Evolutionary conservation across 768 basidiomycete species (phyloP).

Genomic region (Phanerochaete sordida): DNA sequence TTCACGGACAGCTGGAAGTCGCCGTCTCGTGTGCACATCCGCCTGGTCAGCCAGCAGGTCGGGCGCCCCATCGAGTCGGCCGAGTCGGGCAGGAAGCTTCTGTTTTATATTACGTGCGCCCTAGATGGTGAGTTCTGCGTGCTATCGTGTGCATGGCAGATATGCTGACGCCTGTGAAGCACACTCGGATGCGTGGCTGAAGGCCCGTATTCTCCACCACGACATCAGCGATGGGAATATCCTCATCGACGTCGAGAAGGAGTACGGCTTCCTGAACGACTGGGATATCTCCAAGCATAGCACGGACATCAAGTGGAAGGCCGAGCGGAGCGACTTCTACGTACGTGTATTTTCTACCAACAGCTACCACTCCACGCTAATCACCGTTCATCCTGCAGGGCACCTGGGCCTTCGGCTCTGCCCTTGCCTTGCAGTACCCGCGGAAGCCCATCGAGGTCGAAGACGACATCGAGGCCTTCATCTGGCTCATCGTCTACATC

Average conservation of each 20-base stretch:
- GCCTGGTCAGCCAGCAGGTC: not conserved
- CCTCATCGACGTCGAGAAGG: not conserved
- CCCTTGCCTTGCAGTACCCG: constrained; percentile 3
- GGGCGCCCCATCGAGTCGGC: not conserved
- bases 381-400: constrained; percentile 11
- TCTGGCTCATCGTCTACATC: constrained; percentile 11
- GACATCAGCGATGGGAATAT: constrained; percentile 8
- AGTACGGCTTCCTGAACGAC: constrained; percentile 3
- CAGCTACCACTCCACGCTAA: not conserved
- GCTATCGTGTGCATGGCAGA: not conserved
- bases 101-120: not conserved
- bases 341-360: not conserved
- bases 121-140: not conserved
- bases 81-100: not conserved
- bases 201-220: not conserved
- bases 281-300: constrained; percentile 7
- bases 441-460: not conserved
- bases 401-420: constrained; percentile 19
- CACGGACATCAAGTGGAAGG: not conserved
- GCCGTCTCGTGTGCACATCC: not conserved
- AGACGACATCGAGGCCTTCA: constrained; percentile 20
- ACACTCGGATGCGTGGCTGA: not conserved
- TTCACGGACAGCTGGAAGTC: not conserved
- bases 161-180: not conserved
- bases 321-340: not conserved